Percentiles rank a stretch among this genome's conserved stretches.
These are phyloP conservation scores for Furcasterigmium sp. DNA, from an alignment of 2,329 filamentous ascomycete species.

Conservation along the genomic window DNA sequence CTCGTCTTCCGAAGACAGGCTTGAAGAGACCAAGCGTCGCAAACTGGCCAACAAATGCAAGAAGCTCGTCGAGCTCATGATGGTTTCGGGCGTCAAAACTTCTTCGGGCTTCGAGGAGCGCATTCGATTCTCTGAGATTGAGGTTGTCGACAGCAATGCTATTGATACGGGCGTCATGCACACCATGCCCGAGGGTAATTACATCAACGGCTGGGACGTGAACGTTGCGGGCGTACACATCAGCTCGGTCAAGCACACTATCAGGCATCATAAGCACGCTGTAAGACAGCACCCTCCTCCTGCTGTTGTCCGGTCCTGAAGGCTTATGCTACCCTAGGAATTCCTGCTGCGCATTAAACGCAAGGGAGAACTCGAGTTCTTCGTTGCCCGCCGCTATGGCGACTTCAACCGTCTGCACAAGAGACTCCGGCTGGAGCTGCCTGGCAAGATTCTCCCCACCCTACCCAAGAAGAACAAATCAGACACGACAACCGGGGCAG, in stretches of 20 bases:
- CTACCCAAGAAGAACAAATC: conserved; percentile 90
- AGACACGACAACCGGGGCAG: conserved; percentile 56
- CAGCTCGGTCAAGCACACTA: conserved; percentile 74
- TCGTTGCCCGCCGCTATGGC: conserved; percentile 80
- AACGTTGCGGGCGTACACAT: conserved; percentile 89
- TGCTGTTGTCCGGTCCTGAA: not conserved
- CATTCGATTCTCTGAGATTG: conserved; percentile 93
- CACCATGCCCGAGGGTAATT: conserved; percentile 84
- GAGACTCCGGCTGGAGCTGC: conserved; percentile 74
- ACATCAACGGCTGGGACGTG: conserved; percentile 93
- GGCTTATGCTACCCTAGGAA: conserved; percentile 49
- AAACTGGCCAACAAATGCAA: conserved; percentile 91
- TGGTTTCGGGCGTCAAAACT: conserved; percentile 95
- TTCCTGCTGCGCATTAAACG: conserved; percentile 84
- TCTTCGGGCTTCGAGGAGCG: conserved; percentile 96
- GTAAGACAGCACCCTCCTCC: conserved; percentile 41
- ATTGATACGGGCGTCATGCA: conserved; percentile 86
- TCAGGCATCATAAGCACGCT: conserved; percentile 87
- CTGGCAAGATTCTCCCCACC: conserved; percentile 81
- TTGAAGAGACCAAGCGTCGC: conserved; percentile 91
- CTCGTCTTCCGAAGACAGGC: conserved; percentile 89
- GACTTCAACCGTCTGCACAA: conserved; percentile 81
- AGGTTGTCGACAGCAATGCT: conserved; percentile 89
- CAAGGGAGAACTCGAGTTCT: conserved; percentile 68
- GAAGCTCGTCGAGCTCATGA: conserved; percentile 97